phyloP scores from a whole-genome alignment of 2,329 filamentous ascomycete genomes.

The Penicillium polonicum region DNA sequence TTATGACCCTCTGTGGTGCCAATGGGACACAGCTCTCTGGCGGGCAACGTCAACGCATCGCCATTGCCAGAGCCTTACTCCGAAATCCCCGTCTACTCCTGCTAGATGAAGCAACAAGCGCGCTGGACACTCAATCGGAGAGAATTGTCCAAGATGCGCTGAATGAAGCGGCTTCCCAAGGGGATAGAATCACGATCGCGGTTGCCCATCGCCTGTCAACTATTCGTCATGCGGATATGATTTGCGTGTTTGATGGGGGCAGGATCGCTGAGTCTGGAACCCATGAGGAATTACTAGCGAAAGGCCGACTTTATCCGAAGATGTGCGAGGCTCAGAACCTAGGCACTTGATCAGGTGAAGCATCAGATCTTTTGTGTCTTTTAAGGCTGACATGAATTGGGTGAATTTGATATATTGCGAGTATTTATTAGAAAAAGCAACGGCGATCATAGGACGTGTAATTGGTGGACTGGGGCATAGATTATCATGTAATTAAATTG shows the following conservation, averaged over 20 bases:
- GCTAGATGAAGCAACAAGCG: conserved; percentile 86
- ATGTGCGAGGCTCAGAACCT: conserved; percentile 38
- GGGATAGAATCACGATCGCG: conserved; percentile 28
- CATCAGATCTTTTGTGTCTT: not conserved
- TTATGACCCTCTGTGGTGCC: not conserved
- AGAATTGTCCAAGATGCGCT: conserved; percentile 82
- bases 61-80: conserved; percentile 54
- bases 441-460: fast-evolving
- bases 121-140: conserved; percentile 83
- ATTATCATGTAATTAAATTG: not conserved
- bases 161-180: conserved; percentile 51
- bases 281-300: conserved; percentile 37
- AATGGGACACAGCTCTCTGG: conserved; percentile 9
- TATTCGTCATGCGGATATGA: conserved; percentile 66
- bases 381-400: not conserved
- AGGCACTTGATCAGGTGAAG: not conserved
- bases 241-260: conserved; percentile 56
- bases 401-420: not conserved
- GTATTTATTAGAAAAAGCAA: not conserved
- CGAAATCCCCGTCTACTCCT: conserved; percentile 71
- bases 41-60: conserved; percentile 54
- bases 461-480: not conserved
- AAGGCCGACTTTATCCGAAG: conserved; percentile 38
- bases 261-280: conserved; percentile 43
- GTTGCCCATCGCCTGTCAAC: conserved; percentile 32